phyloP scores from a whole-genome alignment of 805 yeast genomes.

The Cyberlindnera maclurae region DNA sequence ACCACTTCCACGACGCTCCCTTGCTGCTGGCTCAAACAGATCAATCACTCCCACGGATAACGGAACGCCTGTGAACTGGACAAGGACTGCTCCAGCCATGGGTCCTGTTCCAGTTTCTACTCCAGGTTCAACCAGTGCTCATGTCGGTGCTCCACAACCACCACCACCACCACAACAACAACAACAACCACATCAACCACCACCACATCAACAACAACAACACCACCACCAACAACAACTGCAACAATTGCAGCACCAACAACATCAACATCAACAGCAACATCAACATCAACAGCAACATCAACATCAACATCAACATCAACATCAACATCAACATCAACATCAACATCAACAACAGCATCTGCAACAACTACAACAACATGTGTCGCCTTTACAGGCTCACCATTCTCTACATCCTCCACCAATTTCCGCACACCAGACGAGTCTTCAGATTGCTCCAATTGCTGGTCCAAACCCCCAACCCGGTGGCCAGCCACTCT shows the following conservation, averaged over 20 bases:
- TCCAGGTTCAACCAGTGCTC: neutral
- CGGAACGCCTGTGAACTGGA: neutral
- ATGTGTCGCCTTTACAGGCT: conserved; percentile 1
- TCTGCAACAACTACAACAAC: conserved; percentile 3
- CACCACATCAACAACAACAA: conserved; percentile 4
- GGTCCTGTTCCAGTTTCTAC: neutral
- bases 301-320: conserved; percentile 5
- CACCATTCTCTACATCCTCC: no score
- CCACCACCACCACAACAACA: conserved; percentile 2
- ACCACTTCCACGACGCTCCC: conserved; percentile 20
- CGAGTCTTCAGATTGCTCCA: neutral
- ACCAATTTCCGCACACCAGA: no score
- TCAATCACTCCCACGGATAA: conserved; percentile 13
- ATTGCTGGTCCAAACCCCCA: no score
- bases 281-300: conserved; percentile 3
- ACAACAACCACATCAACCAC: neutral
- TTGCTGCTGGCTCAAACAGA: conserved; percentile 5
- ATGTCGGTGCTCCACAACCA: neutral
- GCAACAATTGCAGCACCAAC: conserved; percentile 3
- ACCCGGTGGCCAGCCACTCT: neutral
- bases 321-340: conserved; percentile 1
- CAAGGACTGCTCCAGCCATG: neutral
- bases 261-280: conserved; percentile 5
- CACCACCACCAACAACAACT: conserved; percentile 5
- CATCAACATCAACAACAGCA: neutral